phyloP scores from a whole-genome alignment of 106 monocot species.

The Dendrobium chrysotoxum region DNA sequence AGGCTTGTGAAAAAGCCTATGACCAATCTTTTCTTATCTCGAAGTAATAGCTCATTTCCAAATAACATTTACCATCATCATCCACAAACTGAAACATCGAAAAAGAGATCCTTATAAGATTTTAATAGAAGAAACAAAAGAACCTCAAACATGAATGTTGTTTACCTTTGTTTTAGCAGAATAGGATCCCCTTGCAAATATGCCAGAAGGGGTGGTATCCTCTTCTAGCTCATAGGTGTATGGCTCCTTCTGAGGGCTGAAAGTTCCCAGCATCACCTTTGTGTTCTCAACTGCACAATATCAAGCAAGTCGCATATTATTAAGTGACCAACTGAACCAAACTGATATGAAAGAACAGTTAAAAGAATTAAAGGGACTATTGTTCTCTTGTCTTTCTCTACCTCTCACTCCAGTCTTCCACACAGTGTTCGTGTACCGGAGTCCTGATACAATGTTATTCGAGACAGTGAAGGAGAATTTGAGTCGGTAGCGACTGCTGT shows the following conservation, averaged over 20 bases:
- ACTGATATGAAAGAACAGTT: too few species aligned
- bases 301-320: background rate
- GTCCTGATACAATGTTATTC: slow-evolving; percentile 81
- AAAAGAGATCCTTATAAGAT: background rate
- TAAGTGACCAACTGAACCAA: background rate
- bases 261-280: slow-evolving; percentile 69
- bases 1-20: background rate
- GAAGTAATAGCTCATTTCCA: slow-evolving; percentile 21
- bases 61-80: slow-evolving; percentile 19
- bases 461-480: slow-evolving; percentile 63
- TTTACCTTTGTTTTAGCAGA: slow-evolving; percentile 63
- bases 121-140: background rate
- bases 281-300: slow-evolving; percentile 37
- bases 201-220: slow-evolving; percentile 71
- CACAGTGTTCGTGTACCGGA: slow-evolving; percentile 77
- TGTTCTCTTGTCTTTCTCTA: slow-evolving; percentile 8
- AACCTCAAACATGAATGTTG: background rate
- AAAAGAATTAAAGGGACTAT: background rate
- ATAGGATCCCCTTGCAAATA: slow-evolving; percentile 64
- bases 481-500: slow-evolving; percentile 70
- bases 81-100: slow-evolving; percentile 13
- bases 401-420: slow-evolving; percentile 91
- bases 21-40: slow-evolving; percentile 26
- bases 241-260: slow-evolving; percentile 60
- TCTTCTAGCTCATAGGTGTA: slow-evolving; percentile 57